Evolutionary conservation across 768 basidiomycete species (phyloP).

Genomic region (Leccinum obscurum): DNA sequence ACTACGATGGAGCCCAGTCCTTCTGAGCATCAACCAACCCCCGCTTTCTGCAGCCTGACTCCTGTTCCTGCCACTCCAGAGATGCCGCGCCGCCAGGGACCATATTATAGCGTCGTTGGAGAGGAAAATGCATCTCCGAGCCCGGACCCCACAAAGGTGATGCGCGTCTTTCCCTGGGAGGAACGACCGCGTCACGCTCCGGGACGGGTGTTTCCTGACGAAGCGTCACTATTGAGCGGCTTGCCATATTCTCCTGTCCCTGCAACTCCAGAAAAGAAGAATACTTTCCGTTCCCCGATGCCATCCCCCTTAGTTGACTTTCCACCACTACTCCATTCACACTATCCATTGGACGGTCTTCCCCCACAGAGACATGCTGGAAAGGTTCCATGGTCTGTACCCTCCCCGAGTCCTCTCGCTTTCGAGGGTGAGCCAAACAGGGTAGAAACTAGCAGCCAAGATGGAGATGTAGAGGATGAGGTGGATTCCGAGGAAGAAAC

Average conservation of each 20-base stretch:
- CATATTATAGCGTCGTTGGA: slow-evolving; percentile 64
- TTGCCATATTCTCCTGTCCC: slow-evolving; percentile 36
- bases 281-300: slow-evolving; percentile 23
- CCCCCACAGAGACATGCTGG: slow-evolving; percentile 77
- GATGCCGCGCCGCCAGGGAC: slow-evolving; percentile 64
- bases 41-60: slow-evolving; percentile 60
- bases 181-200: slow-evolving; percentile 65
- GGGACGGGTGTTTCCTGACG: slow-evolving; percentile 70
- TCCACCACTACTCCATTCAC: slow-evolving; percentile 60
- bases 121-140: slow-evolving; percentile 46
- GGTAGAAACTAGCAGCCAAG: slow-evolving; percentile 69
- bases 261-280: slow-evolving; percentile 26
- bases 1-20: slow-evolving; percentile 23
- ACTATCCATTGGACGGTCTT: slow-evolving; percentile 85
- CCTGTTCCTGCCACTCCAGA: slow-evolving; percentile 64
- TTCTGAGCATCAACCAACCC: slow-evolving; percentile 14
- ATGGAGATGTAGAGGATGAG: slow-evolving; percentile 82
- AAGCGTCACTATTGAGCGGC: slow-evolving; percentile 50
- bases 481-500: slow-evolving; percentile 53
- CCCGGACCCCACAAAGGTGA: slow-evolving; percentile 74
- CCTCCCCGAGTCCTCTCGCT: slow-evolving; percentile 38
- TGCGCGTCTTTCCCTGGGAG: slow-evolving; percentile 95
- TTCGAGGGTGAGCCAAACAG: slow-evolving; percentile 33
- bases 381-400: slow-evolving; percentile 52
- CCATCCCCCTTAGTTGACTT: slow-evolving; percentile 45